These are phyloP conservation scores for Biancaea sappan DNA, from an alignment of 306 rosid species.

Conservation along the genomic window DNA sequence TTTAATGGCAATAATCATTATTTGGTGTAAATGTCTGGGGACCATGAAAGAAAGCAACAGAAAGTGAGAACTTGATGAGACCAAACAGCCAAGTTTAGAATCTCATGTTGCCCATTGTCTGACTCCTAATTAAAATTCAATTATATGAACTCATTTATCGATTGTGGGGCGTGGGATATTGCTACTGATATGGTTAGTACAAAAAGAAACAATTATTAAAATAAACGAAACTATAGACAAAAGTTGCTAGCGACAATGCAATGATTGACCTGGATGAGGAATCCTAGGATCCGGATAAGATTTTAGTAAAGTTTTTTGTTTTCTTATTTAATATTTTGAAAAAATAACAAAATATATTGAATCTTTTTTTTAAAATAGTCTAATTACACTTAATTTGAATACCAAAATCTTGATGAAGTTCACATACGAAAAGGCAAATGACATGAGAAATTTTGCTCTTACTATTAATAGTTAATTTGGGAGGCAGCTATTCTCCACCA, in stretches of 20 bases:
- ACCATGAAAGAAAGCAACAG: conserved; percentile 19
- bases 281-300: conserved; percentile 35
- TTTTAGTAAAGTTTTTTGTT: no score
- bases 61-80: conserved; percentile 20
- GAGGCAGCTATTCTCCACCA: no score
- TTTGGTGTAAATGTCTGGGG: no score
- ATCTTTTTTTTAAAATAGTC: no score
- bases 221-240: background rate
- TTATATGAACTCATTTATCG: background rate
- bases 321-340: no score
- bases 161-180: conserved; percentile 17
- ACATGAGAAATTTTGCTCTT: background rate
- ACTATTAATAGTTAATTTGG: no score
- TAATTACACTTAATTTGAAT: no score
- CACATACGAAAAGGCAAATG: background rate
- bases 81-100: conserved; percentile 33
- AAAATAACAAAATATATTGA: no score
- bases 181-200: conserved; percentile 13
- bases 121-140: conserved; percentile 32
- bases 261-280: background rate
- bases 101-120: conserved; percentile 37
- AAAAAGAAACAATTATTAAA: background rate
- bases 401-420: background rate
- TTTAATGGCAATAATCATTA: conserved; percentile 14
- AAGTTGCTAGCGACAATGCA: no score